A percentile compares a stretch with the other conserved stretches of the same genome.
Evolutionary conservation across 2,329 filamentous ascomycete species (phyloP).

Genomic region (Dothistroma septosporum): DNA sequence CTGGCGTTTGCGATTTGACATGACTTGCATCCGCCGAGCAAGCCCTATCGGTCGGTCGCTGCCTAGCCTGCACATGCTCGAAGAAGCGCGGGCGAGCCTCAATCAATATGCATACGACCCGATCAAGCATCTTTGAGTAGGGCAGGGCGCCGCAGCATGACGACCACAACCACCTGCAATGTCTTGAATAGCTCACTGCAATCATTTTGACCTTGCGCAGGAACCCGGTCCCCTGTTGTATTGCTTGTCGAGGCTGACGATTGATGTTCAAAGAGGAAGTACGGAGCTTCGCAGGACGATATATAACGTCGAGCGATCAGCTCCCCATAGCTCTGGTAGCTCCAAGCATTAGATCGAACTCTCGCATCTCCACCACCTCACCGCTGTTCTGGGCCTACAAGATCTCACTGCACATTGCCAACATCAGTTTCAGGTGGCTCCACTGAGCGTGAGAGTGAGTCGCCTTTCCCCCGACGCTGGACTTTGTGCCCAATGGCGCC

Average conservation of each 20-base stretch:
- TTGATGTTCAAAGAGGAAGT: conserved; percentile 20
- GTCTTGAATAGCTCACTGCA: conserved; percentile 4
- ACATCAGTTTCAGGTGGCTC: conserved; percentile 21
- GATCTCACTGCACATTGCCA: conserved; percentile 9
- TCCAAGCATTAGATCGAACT: conserved; percentile 9
- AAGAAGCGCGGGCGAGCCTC: neutral
- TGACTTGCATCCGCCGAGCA: neutral
- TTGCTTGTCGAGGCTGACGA: conserved; percentile 11
- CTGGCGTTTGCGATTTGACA: conserved; percentile 5
- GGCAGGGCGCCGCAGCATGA: neutral
- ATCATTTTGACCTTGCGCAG: conserved; percentile 9
- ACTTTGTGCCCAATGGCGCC: conserved; percentile 4
- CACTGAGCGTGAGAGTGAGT: conserved; percentile 16
- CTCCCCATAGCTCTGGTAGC: conserved; percentile 20
- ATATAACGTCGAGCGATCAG: conserved; percentile 21
- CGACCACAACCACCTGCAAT: neutral
- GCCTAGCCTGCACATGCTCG: neutral
- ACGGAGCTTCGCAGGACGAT: conserved; percentile 5
- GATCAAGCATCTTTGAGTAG: neutral
- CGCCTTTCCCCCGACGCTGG: neutral
- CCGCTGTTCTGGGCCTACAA: conserved; percentile 9
- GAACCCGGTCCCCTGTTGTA: neutral
- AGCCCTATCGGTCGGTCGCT: neutral
- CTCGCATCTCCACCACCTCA: conserved; percentile 16
- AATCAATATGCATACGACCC: neutral